Conservation (phyloP, 2,329 filamentous ascomycete species). For the Ilyonectria robusta region DNA sequence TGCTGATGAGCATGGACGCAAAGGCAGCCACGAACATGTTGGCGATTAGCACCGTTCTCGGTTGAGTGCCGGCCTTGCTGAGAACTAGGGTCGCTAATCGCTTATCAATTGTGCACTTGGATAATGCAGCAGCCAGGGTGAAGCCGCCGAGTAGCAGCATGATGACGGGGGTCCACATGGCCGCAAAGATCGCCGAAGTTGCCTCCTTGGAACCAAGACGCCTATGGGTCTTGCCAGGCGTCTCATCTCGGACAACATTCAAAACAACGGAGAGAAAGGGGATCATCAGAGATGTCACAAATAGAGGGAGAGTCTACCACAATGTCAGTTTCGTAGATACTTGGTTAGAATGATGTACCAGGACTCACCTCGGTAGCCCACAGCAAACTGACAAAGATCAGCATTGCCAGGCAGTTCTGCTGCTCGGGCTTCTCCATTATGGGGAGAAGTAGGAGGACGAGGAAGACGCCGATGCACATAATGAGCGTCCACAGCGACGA, state of each 20-base stretch:
- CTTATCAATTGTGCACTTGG: slow-evolving; percentile 98
- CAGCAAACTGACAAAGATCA: slow-evolving; percentile 92
- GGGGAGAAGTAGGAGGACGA: slow-evolving; percentile 79
- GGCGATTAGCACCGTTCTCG: slow-evolving; percentile 90
- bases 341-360: background rate
- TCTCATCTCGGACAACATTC: slow-evolving; percentile 84
- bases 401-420: slow-evolving; percentile 94
- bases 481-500: slow-evolving; percentile 85
- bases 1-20: slow-evolving; percentile 99
- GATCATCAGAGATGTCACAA: slow-evolving; percentile 94
- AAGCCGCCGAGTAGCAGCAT: slow-evolving; percentile 98
- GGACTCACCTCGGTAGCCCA: slow-evolving; percentile 91
- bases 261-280: slow-evolving; percentile 94
- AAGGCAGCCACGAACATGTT: slow-evolving; percentile 99
- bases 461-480: slow-evolving; percentile 79
- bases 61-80: slow-evolving; percentile 94
- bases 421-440: slow-evolving; percentile 91
- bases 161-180: slow-evolving; percentile 99
- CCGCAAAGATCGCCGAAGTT: slow-evolving; percentile 86
- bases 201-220: slow-evolving; percentile 86
- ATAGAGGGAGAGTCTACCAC: slow-evolving; percentile 87
- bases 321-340: slow-evolving; percentile 26
- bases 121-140: slow-evolving; percentile 93
- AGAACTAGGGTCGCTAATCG: slow-evolving; percentile 96
- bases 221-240: slow-evolving; percentile 67